Percentiles rank a stretch among this genome's conserved stretches.
These are phyloP conservation scores for Orbilia oligospora DNA, from an alignment of 2,329 filamentous ascomycete genomes.

Conservation along the genomic window DNA sequence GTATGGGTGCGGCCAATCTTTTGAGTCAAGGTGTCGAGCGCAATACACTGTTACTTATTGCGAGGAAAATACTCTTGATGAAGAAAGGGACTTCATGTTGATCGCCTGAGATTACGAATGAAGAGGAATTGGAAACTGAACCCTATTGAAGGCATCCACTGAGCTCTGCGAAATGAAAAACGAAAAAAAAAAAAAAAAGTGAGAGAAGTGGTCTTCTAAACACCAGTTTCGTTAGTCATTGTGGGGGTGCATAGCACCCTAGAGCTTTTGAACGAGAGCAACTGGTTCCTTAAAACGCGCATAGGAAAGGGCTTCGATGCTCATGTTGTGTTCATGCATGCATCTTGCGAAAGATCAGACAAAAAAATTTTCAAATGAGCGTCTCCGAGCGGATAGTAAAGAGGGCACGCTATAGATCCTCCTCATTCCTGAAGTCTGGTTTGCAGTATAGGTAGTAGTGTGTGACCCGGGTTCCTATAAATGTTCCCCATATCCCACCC, in stretches of 20 bases:
- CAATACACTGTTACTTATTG: neutral
- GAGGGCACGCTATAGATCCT: constrained; percentile 29
- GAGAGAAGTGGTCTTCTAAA: constrained; percentile 24
- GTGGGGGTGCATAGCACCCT: constrained; percentile 30
- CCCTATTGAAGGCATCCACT: constrained; percentile 1
- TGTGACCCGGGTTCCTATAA: constrained; percentile 34
- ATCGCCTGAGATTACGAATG: neutral
- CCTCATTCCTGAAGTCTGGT: constrained; percentile 3
- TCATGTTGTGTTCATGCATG: constrained; percentile 35
- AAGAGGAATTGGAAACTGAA: neutral
- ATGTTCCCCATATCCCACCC: constrained; percentile 25
- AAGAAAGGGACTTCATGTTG: neutral
- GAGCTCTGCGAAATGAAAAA: constrained; percentile 46
- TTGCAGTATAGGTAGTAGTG: neutral
- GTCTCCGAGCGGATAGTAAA: constrained; percentile 44
- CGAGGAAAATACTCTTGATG: neutral
- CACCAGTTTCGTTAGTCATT: constrained; percentile 41
- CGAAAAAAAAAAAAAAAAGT: neutral
- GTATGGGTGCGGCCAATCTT: neutral
- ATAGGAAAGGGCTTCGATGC: constrained; percentile 25
- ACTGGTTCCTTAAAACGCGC: constrained; percentile 24
- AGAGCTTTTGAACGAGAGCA: neutral
- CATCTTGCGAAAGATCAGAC: constrained; percentile 17
- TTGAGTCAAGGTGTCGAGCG: neutral
- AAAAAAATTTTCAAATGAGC: too few species aligned